Evolutionary conservation across 2,329 filamentous ascomycete genomes (phyloP), one percentile per base, ranked within the genome.

Genomic region (Venturia effusa): DNA sequence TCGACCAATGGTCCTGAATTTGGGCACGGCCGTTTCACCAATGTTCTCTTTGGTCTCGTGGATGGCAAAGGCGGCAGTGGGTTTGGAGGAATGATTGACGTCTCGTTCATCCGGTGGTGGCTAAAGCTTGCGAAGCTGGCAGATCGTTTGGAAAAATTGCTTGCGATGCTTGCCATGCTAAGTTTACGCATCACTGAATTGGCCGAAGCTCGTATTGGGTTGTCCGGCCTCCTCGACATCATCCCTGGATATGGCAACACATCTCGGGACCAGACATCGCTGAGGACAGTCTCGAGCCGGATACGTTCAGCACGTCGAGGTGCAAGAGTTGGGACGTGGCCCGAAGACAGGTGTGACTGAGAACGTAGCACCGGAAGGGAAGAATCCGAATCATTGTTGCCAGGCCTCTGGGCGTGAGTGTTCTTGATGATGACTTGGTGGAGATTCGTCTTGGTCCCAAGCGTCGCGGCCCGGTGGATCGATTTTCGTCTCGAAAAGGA

Each of bases 131-230:
- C 78, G 68, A 79, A 77, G 67, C 87, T 89, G 45, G 79, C 80
- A 0, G 89, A 88, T 64, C 88, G 84, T 68, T 87, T 89, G 43
- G 84, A 83, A 71, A 95, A 92, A 59, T 88, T 88, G 68, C 84
- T 88, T 17, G 89, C 83, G 67, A 94, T 88, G 73, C 87, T 92
- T 60, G 88, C 87, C 70, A 90, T 87, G 74, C 90, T 96, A 67
- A 97, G 82, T 72, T 92, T 95, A 62, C 92, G 84, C 78, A 96
- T 96, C 71, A 96, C 84, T 0, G 89, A 89, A 41, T 90, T 91
- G 15, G 92, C 89, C n/a, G 88, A 91, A 48, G 84, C 84, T 61
- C 89, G 83, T 59, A 94, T 87, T 3, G 90, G 78, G 70, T 89
- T 85, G 69, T 96, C 88, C 77, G 77, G 85, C 74, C 73, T 84